A percentile compares a stretch with the other conserved stretches of the same genome.
Conservation (phyloP, 805 yeast genomes). For the Yarrowia sp. region DNA sequence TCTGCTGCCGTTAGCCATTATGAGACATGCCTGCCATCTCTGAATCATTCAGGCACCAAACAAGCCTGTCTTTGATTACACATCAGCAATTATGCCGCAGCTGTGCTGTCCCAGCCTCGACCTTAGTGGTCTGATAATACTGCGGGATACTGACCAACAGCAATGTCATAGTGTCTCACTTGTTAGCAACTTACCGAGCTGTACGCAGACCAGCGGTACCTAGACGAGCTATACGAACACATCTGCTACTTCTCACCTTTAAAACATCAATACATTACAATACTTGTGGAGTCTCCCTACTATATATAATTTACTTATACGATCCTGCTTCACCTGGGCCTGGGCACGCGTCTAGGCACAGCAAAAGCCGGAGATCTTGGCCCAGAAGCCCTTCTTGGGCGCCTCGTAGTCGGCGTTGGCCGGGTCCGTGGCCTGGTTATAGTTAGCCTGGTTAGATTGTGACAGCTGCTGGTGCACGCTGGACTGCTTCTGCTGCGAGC, state of each 20-base stretch:
- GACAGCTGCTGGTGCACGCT: slow-evolving; percentile 23
- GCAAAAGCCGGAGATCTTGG: slow-evolving; percentile 21
- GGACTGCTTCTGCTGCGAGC: slow-evolving; percentile 23
- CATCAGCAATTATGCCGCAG: too few species aligned
- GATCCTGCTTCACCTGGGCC: neutral
- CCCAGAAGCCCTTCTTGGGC: slow-evolving; percentile 28
- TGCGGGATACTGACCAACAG: too few species aligned
- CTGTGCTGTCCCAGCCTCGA: too few species aligned
- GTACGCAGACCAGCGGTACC: too few species aligned
- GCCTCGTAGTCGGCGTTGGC: slow-evolving; percentile 27
- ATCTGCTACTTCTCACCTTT: neutral
- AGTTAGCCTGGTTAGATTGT: slow-evolving; percentile 26
- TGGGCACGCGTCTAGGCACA: slow-evolving; percentile 5
- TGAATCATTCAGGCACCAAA: too few species aligned
- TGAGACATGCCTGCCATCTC: too few species aligned
- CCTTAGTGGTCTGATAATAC: too few species aligned
- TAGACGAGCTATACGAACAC: too few species aligned
- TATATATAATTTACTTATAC: slow-evolving; percentile 23
- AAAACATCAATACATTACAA: slow-evolving; percentile 18
- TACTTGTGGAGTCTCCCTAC: slow-evolving; percentile 13
- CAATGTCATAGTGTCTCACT: too few species aligned
- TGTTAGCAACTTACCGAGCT: too few species aligned
- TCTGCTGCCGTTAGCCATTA: too few species aligned
- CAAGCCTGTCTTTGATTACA: too few species aligned
- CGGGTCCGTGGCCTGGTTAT: slow-evolving; percentile 25